Conservation (phyloP, 768 basidiomycete species). For the Trametes villosa region DNA sequence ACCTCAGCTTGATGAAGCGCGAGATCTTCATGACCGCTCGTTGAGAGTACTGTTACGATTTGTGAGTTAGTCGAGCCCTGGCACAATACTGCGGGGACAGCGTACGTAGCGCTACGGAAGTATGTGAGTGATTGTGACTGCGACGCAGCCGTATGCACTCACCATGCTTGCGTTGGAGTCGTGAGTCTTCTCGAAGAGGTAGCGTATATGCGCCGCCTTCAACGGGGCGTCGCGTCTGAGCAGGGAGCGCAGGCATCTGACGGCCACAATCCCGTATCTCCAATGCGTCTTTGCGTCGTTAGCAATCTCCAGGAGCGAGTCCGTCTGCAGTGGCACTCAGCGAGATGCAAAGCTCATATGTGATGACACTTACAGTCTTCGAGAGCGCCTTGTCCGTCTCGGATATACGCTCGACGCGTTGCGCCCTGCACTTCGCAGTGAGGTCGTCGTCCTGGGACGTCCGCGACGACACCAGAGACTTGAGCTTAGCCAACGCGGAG, state of each 20-base stretch:
- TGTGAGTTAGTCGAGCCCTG: constrained; percentile 1
- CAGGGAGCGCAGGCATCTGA: constrained; percentile 68
- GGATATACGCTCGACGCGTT: constrained; percentile 49
- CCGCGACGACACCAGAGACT: constrained; percentile 36
- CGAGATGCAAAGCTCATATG: constrained; percentile 2
- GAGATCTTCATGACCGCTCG: constrained; percentile 78
- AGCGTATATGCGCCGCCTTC: constrained; percentile 52
- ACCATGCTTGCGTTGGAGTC: constrained; percentile 73
- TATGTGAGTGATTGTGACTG: constrained; percentile 19
- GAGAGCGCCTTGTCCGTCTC: constrained; percentile 47
- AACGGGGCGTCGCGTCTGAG: constrained; percentile 66
- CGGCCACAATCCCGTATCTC: constrained; percentile 75
- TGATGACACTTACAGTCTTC: constrained; percentile 45
- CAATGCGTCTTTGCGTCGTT: constrained; percentile 71
- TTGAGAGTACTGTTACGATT: constrained; percentile 58
- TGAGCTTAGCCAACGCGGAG: constrained; percentile 42
- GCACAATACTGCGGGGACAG: constrained; percentile 14
- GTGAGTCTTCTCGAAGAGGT: constrained; percentile 60
- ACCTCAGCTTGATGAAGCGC: constrained; percentile 81
- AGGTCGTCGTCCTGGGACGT: constrained; percentile 43
- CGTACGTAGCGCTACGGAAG: constrained; percentile 60
- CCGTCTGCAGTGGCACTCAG: constrained; percentile 37
- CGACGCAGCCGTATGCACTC: constrained; percentile 32
- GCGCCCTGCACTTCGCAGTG: constrained; percentile 45
- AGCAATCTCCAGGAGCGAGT: constrained; percentile 58